Conservation (phyloP, 495 filamentous ascomycete species). For the Copromyces sp. region DNA sequence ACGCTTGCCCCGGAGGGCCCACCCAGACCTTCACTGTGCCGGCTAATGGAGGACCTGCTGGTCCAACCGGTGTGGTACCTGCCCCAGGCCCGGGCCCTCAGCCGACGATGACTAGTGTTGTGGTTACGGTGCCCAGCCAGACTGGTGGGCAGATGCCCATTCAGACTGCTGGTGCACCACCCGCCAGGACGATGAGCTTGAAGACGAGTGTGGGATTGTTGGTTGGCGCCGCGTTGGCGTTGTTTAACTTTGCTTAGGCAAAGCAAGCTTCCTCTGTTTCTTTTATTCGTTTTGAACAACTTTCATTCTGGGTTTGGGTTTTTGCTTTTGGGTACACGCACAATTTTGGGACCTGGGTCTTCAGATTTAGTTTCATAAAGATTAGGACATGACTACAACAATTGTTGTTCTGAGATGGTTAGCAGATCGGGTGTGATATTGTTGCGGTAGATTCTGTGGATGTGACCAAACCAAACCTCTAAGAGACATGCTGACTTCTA, state of each 20-base stretch:
- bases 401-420: constrained; percentile 6
- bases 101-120: not conserved
- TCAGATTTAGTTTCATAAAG: not conserved
- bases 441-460: not conserved
- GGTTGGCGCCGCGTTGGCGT: not conserved
- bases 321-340: not conserved
- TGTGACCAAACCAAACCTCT: not conserved
- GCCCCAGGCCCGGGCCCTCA: not conserved
- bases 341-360: not conserved
- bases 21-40: not conserved
- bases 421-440: not conserved
- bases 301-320: not conserved
- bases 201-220: not conserved
- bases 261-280: not conserved
- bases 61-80: not conserved
- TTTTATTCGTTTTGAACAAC: not conserved
- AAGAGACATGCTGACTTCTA: not conserved
- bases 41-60: not conserved
- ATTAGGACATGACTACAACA: constrained; percentile 12
- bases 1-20: not conserved
- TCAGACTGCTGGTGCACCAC: constrained; percentile 11
- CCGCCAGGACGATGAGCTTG: constrained; percentile 17
- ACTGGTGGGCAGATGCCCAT: not conserved
- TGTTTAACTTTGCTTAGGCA: not conserved
- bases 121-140: not conserved